Evolutionary conservation across 495 filamentous ascomycete species (phyloP), one percentile per base, ranked within the genome.

Genomic region (Aspergillus mulundensis): DNA sequence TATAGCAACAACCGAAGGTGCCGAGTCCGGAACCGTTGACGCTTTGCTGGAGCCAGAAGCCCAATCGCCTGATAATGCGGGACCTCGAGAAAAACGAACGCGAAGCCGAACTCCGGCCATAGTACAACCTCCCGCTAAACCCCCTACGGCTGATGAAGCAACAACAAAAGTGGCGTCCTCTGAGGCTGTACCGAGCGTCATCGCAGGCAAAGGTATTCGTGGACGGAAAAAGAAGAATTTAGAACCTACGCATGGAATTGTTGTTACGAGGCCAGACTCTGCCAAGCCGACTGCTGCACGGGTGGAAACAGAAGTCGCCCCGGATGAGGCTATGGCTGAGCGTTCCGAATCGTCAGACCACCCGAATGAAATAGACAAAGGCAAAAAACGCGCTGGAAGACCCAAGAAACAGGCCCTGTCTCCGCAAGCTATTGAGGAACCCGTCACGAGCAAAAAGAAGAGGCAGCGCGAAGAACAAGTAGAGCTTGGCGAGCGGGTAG

Each of bases 361-460:
- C 34, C 12, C 34, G 25, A 51, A 30, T n/a, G 30, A 38, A 28
- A 36, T 46, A 2, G 42, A 56, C 3, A 40, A 50, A 20, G 51
- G 34, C 24, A 53, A 52, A 52, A 61, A 58, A 20, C 61, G 58
- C 20, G 61, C 49, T 52, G 58, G 58, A 20, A 57, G 57, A 21
- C 58, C 61, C 7, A 38, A 20, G 49, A 61, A 51, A 50, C 50
- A 54, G 25, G 34, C 40, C 10, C 23, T 12, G 10, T 16, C 54
- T 42, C 50, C 44, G 11, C 18, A 16, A 12, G 20, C 38, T 12
- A 1, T 19, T 28, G 42, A 53, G 30, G 25, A 36, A 40, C 32
- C 47, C 8, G 5, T 7, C 7, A 16, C 16, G 12, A 32, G 28
- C 28, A 36, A 14, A 6, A 50, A 12, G 20, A 56, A 43, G 53